Evolutionary conservation across 106 monocot species (phyloP), one percentile per base, ranked within the genome.

Genomic region (Dendrobium chrysotoxum): DNA sequence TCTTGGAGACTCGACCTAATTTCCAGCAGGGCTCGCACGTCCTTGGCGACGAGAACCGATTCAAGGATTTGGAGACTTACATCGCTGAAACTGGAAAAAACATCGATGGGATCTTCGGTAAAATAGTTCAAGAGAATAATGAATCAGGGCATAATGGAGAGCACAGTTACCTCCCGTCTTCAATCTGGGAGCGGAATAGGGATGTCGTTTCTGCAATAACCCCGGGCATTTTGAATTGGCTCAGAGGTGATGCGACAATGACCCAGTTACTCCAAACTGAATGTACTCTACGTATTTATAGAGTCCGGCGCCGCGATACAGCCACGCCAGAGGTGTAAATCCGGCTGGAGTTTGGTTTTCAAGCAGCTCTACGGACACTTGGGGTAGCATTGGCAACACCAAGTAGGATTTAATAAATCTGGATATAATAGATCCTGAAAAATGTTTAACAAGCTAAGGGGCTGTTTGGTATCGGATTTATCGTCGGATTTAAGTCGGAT

Each of bases 51-150:
- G 70, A 93, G 83, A 16, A 89, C 68, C 44, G 90, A 81, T 50
- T 96, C 91, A 76, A 96, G 81, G 18, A 92, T 79, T 74, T 77
- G 79, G 41, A 96, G 80, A n/a, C 83, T 83, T 54, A 30, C 76
- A n/a, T 55, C 83, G 26, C 75, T 77, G 71, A 93, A 91, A 81
- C 93, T 93, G 79, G 25, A 7, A n/a, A 28, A 77, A 30, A 53
- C 8, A 67, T 13, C 76, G 71, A 9, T 30, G 66, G 16, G 26
- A 15, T 61, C 10, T 41, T 79, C n/a, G 23, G 67, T 17, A 45
- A 16, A n/a, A 6, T 16, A 57, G 38, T 23, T 72, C 28, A 44
- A 30, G 28, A 73, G 18, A 53, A 23, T 30, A 11, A 11, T 12
- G 53, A 61, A 28, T 44, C 68, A 72, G 6, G 42, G 44, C 7